Evolutionary conservation across 169 alveolate genomes (phyloP).

Genomic region (Plasmodium cynomolgi): DNA sequence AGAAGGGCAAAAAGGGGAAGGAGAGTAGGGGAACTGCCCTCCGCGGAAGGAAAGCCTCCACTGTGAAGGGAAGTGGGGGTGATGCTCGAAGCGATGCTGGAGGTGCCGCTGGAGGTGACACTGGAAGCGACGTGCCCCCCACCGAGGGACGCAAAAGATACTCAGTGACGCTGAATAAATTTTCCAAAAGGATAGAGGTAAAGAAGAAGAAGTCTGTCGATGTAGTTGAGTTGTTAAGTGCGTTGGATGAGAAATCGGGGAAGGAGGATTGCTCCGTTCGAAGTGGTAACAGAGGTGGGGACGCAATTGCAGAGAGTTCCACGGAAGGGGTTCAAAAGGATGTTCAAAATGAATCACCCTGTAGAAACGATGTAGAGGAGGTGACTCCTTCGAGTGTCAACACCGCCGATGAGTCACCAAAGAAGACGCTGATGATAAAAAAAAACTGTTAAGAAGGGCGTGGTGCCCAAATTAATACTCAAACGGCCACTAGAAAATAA

Average conservation of each 20-base stretch:
- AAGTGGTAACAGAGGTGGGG: not conserved
- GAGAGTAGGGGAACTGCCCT: not conserved
- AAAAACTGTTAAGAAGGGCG: not conserved
- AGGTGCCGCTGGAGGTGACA: not conserved
- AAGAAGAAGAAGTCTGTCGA: not conserved
- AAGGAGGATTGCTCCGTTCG: not conserved
- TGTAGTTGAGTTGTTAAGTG: not conserved
- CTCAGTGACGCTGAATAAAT: not conserved
- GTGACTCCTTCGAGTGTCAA: not conserved
- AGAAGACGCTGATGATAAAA: not conserved
- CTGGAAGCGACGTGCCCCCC: not conserved
- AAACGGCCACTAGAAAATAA: not conserved
- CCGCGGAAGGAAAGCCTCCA: not conserved
- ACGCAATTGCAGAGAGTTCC: not conserved
- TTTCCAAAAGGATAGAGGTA: not conserved
- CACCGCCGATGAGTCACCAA: not conserved
- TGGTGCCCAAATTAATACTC: not conserved
- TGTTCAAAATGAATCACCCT: not conserved
- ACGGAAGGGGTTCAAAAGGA: not conserved
- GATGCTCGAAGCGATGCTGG: not conserved
- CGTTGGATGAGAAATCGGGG: not conserved
- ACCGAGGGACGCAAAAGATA: not conserved
- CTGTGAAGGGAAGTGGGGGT: not conserved
- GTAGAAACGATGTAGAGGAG: not conserved
- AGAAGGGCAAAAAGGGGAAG: not conserved